Percentiles rank a stretch among this genome's conserved stretches.
phyloP scores from a whole-genome alignment of 2,329 filamentous ascomycete species.

The Monosporascus ibericus region DNA sequence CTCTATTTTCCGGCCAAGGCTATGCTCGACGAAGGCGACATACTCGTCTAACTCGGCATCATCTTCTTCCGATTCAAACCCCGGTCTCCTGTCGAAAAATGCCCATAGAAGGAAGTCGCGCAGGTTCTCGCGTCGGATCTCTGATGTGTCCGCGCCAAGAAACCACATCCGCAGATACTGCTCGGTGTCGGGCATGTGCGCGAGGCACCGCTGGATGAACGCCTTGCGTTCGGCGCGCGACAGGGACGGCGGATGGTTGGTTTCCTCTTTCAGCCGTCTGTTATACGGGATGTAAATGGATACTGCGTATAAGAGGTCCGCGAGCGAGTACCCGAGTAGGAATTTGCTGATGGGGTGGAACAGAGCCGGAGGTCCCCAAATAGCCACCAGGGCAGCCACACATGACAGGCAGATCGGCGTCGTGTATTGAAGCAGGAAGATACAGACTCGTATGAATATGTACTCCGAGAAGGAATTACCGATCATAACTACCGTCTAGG shows the following conservation, averaged over 20 bases:
- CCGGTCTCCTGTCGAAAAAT: slow-evolving; percentile 46
- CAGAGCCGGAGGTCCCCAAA: slow-evolving; percentile 11
- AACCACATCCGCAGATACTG: slow-evolving; percentile 61
- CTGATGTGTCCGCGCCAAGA: slow-evolving; percentile 47
- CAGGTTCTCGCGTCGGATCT: slow-evolving; percentile 62
- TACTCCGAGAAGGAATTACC: slow-evolving; percentile 30
- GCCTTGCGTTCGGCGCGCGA: slow-evolving; percentile 41
- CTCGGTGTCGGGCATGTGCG: slow-evolving; percentile 48
- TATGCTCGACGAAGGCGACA: slow-evolving; percentile 46
- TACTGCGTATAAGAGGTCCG: slow-evolving; percentile 38
- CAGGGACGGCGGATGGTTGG: slow-evolving; percentile 35
- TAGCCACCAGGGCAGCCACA: slow-evolving; percentile 21
- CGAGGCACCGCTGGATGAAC: slow-evolving; percentile 52
- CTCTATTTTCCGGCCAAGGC: slow-evolving; percentile 43
- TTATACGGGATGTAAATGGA: slow-evolving; percentile 38
- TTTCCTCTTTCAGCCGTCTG: slow-evolving; percentile 29
- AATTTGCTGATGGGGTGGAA: slow-evolving; percentile 11
- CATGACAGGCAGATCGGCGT: slow-evolving; percentile 31
- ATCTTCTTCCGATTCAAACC: slow-evolving; percentile 24
- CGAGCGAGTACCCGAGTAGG: slow-evolving; percentile 25
- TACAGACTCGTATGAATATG: slow-evolving; percentile 38
- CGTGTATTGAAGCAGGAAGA: slow-evolving; percentile 38
- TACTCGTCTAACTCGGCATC: slow-evolving; percentile 38
- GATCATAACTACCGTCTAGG: slow-evolving; percentile 17
- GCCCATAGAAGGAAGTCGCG: slow-evolving; percentile 63